Evolutionary conservation across 257 asterid genomes (phyloP).

Genomic region (Solanum sejunctum): DNA sequence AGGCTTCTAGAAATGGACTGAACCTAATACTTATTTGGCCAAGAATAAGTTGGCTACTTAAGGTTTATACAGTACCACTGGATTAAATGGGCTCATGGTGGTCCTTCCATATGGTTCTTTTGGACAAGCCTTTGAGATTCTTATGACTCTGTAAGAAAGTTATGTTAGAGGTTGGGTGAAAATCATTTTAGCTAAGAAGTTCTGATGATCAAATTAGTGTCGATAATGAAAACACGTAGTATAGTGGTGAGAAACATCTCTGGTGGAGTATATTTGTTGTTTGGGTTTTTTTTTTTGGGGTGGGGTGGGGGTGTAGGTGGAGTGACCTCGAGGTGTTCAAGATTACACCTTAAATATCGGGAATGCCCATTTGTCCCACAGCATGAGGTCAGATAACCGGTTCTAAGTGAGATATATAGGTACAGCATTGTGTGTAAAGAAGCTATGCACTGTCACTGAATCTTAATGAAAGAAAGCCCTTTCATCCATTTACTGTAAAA

Average conservation of each 20-base stretch:
- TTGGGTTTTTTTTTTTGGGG: no score
- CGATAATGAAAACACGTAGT: background rate
- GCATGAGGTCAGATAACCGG: background rate
- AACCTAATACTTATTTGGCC: background rate
- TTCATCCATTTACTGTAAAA: background rate
- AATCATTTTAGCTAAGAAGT: background rate
- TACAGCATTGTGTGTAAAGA: background rate
- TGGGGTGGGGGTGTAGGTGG: background rate
- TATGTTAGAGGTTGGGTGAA: background rate
- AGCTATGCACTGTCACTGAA: background rate
- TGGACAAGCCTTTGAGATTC: background rate
- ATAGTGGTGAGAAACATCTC: background rate
- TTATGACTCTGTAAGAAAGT: background rate
- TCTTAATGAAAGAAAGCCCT: background rate
- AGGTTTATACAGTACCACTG: background rate
- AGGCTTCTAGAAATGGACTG: background rate
- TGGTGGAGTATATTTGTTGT: background rate
- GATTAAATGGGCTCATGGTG: background rate
- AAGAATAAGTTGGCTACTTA: background rate
- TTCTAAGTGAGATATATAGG: background rate
- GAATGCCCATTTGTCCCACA: background rate
- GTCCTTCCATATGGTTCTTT: background rate
- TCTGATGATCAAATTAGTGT: background rate
- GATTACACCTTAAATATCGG: background rate
- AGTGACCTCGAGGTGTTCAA: background rate